phyloP scores from a whole-genome alignment of 805 yeast species.

The Cyberlindnera meyerae region DNA sequence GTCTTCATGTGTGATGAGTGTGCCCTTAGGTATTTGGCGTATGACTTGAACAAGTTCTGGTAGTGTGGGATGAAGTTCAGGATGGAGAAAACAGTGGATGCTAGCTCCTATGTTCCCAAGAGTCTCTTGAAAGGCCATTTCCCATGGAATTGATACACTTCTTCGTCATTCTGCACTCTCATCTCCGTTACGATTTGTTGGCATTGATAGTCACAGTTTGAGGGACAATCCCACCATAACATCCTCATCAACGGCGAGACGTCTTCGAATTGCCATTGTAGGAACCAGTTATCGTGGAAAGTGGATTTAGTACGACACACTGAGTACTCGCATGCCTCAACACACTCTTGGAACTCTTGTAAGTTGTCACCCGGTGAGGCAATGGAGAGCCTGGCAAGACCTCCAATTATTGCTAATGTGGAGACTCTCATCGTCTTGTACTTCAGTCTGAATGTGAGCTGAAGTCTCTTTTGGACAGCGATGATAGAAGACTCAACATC shows the following conservation, averaged over 20 bases:
- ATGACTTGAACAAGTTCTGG: slow-evolving; percentile 36
- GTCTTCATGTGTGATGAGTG: slow-evolving; percentile 10
- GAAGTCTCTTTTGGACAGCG: too few relatives aligned
- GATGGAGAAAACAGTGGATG: slow-evolving; percentile 74
- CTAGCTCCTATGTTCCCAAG: slow-evolving; percentile 80
- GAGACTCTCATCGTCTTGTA: too few relatives aligned
- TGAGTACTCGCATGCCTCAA: slow-evolving; percentile 12
- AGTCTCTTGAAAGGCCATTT: slow-evolving; percentile 91
- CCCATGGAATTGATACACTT: slow-evolving; percentile 85
- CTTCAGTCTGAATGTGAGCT: too few relatives aligned
- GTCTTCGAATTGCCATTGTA: slow-evolving; percentile 6
- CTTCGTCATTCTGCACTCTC: slow-evolving; percentile 43
- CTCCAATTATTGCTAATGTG: not conserved
- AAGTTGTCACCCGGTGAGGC: slow-evolving; percentile 16
- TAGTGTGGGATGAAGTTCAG: slow-evolving; percentile 65
- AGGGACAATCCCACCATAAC: slow-evolving; percentile 68
- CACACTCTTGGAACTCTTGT: slow-evolving; percentile 14
- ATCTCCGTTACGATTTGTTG: slow-evolving; percentile 67
- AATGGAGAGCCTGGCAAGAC: not conserved
- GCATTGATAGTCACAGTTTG: slow-evolving; percentile 91
- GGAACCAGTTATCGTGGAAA: slow-evolving; percentile 7
- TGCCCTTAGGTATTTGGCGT: slow-evolving; percentile 3
- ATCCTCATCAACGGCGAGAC: slow-evolving; percentile 22
- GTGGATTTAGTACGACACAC: slow-evolving; percentile 7
- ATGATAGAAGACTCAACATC: too few relatives aligned